Evolutionary conservation across 208 protist species (phyloP).

Genomic region (Herpetomonas samuelpessoai): DNA sequence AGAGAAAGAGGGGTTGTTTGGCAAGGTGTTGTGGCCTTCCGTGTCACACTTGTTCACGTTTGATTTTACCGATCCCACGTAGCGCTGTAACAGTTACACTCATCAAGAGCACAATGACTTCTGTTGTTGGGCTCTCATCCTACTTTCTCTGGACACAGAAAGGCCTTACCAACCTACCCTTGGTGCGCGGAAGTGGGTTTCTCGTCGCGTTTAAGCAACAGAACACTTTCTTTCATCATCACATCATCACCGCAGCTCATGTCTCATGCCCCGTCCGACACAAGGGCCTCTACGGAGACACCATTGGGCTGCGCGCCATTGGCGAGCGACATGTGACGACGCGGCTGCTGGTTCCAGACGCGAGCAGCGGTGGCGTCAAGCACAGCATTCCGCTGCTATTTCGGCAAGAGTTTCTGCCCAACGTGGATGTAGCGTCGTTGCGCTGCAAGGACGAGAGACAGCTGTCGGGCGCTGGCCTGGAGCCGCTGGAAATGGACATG

Average conservation of each 20-base stretch:
- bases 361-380: conserved; percentile 17
- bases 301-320: conserved; percentile 68
- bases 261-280: conserved; percentile 78
- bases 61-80: no score
- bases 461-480: conserved; percentile 23
- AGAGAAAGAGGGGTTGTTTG: conserved; percentile 2
- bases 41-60: no score
- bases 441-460: conserved; percentile 42
- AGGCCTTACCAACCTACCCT: conserved; percentile 73
- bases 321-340: conserved; percentile 85
- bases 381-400: conserved; percentile 62
- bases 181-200: conserved; percentile 86
- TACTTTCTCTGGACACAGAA: conserved; percentile 92
- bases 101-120: no score
- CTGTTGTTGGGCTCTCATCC: conserved; percentile 70
- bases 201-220: conserved; percentile 61
- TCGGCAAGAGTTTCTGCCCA: conserved; percentile 57
- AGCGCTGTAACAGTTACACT: no score
- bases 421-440: conserved; percentile 71
- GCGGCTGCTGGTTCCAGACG: conserved; percentile 47
- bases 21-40: no score
- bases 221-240: conserved; percentile 73
- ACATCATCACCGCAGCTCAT: conserved; percentile 81
- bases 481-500: conserved; percentile 63
- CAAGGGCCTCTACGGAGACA: conserved; percentile 63